Conservation (phyloP, 805 yeast species). For the Candida silvatica region DNA sequence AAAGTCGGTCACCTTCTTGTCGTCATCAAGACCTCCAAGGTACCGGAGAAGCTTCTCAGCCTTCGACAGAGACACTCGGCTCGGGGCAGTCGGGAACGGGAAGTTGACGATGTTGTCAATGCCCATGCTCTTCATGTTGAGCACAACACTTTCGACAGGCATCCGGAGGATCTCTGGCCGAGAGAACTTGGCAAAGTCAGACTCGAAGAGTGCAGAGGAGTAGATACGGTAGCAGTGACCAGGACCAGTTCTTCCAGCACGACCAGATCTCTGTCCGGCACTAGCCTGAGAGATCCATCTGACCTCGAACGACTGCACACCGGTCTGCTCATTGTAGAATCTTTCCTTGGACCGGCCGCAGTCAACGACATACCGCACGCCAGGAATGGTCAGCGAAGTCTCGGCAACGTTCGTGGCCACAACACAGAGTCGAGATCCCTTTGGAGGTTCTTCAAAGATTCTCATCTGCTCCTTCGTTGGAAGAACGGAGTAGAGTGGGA, state of each 20-base stretch:
- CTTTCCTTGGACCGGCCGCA: constrained; percentile 92
- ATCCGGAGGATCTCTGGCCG: constrained; percentile 86
- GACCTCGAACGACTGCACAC: constrained; percentile 87
- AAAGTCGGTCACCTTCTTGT: constrained; percentile 56
- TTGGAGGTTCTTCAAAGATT: constrained; percentile 81
- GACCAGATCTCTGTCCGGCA: constrained; percentile 73
- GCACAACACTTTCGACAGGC: constrained; percentile 95
- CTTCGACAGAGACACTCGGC: constrained; percentile 42
- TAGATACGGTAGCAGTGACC: constrained; percentile 92
- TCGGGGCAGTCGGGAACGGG: constrained; percentile 93
- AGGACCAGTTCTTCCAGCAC: constrained; percentile 96
- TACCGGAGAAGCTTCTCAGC: constrained; percentile 63
- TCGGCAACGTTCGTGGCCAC: constrained; percentile 98
- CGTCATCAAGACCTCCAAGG: constrained; percentile 67
- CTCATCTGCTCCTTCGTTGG: constrained; percentile 96
- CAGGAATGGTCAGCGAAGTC: constrained; percentile 94
- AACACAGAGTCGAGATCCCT: constrained; percentile 78
- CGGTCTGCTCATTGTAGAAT: constrained; percentile 69
- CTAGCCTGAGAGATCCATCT: constrained; percentile 94
- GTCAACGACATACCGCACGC: constrained; percentile 89
- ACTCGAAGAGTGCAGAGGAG: constrained; percentile 90
- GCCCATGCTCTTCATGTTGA: constrained; percentile 96
- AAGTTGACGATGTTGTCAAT: constrained; percentile 83
- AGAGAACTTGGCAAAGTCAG: constrained; percentile 74
- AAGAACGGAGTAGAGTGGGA: constrained; percentile 85